Evolutionary conservation across 2,329 filamentous ascomycete species (phyloP).

Genomic region (Teratosphaeria zuluensis): DNA sequence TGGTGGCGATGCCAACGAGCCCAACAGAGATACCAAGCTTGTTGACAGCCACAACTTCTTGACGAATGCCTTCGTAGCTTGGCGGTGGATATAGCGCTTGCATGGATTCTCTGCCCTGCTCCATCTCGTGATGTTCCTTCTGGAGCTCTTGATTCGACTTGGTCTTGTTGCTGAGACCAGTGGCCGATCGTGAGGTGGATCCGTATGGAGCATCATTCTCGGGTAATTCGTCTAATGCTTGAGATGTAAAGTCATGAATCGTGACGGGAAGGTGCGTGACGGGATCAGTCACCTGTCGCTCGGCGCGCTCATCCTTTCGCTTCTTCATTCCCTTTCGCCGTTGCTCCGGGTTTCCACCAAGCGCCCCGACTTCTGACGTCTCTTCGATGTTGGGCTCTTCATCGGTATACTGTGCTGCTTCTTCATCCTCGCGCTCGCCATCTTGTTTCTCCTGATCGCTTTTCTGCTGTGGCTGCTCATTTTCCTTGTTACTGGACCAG

Average conservation of each 20-base stretch:
- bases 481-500: slow-evolving; percentile 12
- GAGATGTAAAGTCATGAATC: slow-evolving; percentile 59
- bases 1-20: slow-evolving; percentile 21
- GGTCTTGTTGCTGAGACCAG: slow-evolving; percentile 35
- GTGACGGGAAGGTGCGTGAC: slow-evolving; percentile 60
- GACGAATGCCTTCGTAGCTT: slow-evolving; percentile 35
- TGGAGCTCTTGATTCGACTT: slow-evolving; percentile 37
- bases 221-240: slow-evolving; percentile 44
- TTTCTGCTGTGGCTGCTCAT: not conserved
- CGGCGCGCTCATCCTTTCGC: slow-evolving; percentile 36
- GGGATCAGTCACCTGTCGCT: slow-evolving; percentile 59
- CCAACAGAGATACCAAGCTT: slow-evolving; percentile 34
- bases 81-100: slow-evolving; percentile 46
- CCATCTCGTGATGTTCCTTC: slow-evolving; percentile 33
- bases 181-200: slow-evolving; percentile 28
- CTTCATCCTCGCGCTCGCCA: not conserved
- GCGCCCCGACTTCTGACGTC: slow-evolving; percentile 34
- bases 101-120: slow-evolving; percentile 37
- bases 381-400: slow-evolving; percentile 15
- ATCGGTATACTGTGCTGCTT: slow-evolving; percentile 5
- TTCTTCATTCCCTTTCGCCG: slow-evolving; percentile 43
- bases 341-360: slow-evolving; percentile 33
- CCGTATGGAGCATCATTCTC: slow-evolving; percentile 38
- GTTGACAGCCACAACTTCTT: slow-evolving; percentile 37
- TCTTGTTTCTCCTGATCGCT: not conserved